These are phyloP conservation scores for Bryum argenteum DNA, from an alignment of 225 moss, liverwort and hornwort genomes.

Conservation along the genomic window DNA sequence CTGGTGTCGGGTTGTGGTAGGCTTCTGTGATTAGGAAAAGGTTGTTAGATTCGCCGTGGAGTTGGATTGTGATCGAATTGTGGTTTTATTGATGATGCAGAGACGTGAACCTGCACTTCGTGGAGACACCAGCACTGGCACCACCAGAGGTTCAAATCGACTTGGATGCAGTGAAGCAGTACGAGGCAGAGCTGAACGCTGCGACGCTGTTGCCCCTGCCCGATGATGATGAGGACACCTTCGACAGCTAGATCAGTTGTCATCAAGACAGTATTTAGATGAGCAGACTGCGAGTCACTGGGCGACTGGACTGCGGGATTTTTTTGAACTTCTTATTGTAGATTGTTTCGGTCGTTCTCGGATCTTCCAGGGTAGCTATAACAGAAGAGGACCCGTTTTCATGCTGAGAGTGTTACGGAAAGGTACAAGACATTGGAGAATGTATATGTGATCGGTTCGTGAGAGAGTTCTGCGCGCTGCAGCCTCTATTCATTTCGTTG, in stretches of 20 bases:
- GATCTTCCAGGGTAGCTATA: background rate
- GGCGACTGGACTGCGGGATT: background rate
- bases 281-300: background rate
- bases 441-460: conserved; percentile 26
- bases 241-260: conserved; percentile 44
- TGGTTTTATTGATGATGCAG: background rate
- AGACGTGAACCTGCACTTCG: conserved; percentile 60
- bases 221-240: conserved; percentile 64
- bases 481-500: conserved; percentile 9
- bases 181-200: conserved; percentile 43
- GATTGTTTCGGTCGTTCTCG: conserved; percentile 18
- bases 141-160: conserved; percentile 69
- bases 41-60: too few relatives aligned
- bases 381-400: conserved; percentile 5
- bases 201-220: conserved; percentile 48
- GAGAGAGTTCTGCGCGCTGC: conserved; percentile 27
- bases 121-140: conserved; percentile 64
- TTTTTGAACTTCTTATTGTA: background rate
- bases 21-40: too few relatives aligned
- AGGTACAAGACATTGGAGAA: conserved; percentile 6
- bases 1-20: too few relatives aligned
- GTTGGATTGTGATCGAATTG: background rate
- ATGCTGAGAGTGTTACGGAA: conserved; percentile 18
- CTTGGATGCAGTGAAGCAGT: conserved; percentile 41
- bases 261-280: background rate